Conservation (phyloP, 2,329 filamentous ascomycete genomes). For the Ophiostoma pallidulum region DNA sequence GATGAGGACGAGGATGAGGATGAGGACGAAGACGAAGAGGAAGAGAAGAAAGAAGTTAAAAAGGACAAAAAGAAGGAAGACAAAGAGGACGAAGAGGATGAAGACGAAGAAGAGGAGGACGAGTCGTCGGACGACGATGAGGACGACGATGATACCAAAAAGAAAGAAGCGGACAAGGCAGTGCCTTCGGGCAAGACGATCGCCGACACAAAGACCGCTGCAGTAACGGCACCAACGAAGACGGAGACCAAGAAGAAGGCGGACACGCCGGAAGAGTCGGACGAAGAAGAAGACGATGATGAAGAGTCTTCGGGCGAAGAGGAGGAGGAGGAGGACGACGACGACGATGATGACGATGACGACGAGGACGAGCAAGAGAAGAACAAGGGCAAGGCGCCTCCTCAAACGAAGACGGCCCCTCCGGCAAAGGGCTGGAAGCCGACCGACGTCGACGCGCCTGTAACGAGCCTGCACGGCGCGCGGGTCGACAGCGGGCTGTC, state of each 20-base stretch:
- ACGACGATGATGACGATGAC: slow-evolving; percentile 5
- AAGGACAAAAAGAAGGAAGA: slow-evolving; percentile 24
- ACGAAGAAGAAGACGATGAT: neutral
- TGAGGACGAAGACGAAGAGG: slow-evolving; percentile 1
- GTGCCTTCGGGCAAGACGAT: too few species aligned
- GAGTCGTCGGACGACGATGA: slow-evolving; percentile 19
- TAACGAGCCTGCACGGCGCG: slow-evolving; percentile 27
- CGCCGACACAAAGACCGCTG: too few species aligned
- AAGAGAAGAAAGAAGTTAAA: slow-evolving; percentile 5
- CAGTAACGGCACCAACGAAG: too few species aligned
- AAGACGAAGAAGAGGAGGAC: slow-evolving; percentile 25
- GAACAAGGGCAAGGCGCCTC: slow-evolving; percentile 11
- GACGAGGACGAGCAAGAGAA: slow-evolving; percentile 16
- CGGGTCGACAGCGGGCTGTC: slow-evolving; percentile 24
- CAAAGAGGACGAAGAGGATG: slow-evolving; percentile 26
- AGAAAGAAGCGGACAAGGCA: slow-evolving; percentile 21
- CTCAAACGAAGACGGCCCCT: too few species aligned
- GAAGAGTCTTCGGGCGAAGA: neutral
- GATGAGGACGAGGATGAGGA: neutral
- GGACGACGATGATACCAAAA: slow-evolving; percentile 17
- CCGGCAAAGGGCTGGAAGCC: slow-evolving; percentile 29
- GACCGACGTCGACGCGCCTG: slow-evolving; percentile 23
- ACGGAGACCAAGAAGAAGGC: too few species aligned
- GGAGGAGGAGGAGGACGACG: slow-evolving; percentile 14
- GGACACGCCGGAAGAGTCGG: neutral